Evolutionary conservation across 1,284 basidiomycete species (phyloP), one percentile per base, ranked within the genome.

Genomic region (Rhizoctonia solani): DNA sequence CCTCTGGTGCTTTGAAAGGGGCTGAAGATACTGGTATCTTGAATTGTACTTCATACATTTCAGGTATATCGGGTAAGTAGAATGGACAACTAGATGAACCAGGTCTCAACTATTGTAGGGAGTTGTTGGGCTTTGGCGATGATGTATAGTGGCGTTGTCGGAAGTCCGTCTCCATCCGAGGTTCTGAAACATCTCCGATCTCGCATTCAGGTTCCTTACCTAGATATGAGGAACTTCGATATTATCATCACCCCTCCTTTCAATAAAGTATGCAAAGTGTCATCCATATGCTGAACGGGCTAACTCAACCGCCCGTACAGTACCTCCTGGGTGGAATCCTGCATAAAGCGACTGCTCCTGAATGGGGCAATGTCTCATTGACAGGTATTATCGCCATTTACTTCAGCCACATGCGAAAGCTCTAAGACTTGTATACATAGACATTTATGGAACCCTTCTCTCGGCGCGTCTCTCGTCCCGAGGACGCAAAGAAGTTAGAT

Each of bases 381-480:
- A 68, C 68, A 27, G 68, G 69, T 69, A 67, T 8, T 27, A 25
- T 27, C 9, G 13, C 19, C 14, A 23, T 29, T 54, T 14, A 29
- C 21, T 23, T 44, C 39, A n/a, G 27, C 34, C 19, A 21, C n/a
- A n/a, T n/a, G n/a, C n/a, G n/a, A 41, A 30, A 8, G 16, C 8
- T 14, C 32, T 63, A 16, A 55, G 49, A 3, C 13, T 23, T 4
- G 23, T 27, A 11, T 19, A 27, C 0, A 77, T 77, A 29, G 79
- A 80, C 66, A 72, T 77, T 2, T 79, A 80, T 67, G 80, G 79
- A n/a, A 79, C 79, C 0, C 72, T 80, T 4, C 71, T 81, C 30
- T 73, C 77, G 0, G 77, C 79, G 5, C 74, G 79, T 8, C 72
- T 81, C 77, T 77, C 63, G 73, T 78, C 16, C 77, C 79, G 2